Conservation (phyloP, 768 basidiomycete genomes). For the Leccinellum rugosiceps region DNA sequence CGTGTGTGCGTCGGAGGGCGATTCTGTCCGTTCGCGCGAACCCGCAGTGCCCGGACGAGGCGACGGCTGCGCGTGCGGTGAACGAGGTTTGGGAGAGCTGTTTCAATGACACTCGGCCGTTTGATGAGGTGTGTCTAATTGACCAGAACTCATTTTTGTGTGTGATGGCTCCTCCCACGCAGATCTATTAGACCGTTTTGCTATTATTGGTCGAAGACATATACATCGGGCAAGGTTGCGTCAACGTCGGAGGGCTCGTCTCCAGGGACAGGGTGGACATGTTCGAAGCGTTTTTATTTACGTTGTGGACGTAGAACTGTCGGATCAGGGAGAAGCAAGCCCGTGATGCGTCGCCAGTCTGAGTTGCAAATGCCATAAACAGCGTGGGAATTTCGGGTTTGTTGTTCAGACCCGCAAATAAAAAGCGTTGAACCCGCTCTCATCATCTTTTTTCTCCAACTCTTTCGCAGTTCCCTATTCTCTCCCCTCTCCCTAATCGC, state of each 20-base stretch:
- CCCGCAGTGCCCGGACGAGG: slow-evolving; percentile 71
- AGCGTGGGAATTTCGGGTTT: slow-evolving; percentile 23
- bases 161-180: slow-evolving; percentile 16
- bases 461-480: slow-evolving; percentile 17
- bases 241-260: neutral
- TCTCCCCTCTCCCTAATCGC: neutral
- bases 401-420: slow-evolving; percentile 16
- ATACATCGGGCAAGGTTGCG: neutral
- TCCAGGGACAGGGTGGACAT: slow-evolving; percentile 5
- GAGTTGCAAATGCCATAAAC: slow-evolving; percentile 12
- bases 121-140: slow-evolving; percentile 76
- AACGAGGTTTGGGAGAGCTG: slow-evolving; percentile 98
- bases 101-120: slow-evolving; percentile 91
- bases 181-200: slow-evolving; percentile 31
- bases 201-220: neutral
- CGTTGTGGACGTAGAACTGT: neutral
- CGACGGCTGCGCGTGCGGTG: slow-evolving; percentile 81
- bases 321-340: neutral
- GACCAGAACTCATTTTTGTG: neutral
- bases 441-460: neutral
- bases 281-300: neutral
- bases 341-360: neutral
- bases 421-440: slow-evolving; percentile 11
- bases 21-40: slow-evolving; percentile 78
- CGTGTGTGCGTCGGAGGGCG: slow-evolving; percentile 87